Percentiles rank a stretch among this genome's conserved stretches.
These are phyloP conservation scores for Pseudisothecium myosuroides DNA, from an alignment of 225 moss, liverwort and hornwort genomes.

Conservation along the genomic window DNA sequence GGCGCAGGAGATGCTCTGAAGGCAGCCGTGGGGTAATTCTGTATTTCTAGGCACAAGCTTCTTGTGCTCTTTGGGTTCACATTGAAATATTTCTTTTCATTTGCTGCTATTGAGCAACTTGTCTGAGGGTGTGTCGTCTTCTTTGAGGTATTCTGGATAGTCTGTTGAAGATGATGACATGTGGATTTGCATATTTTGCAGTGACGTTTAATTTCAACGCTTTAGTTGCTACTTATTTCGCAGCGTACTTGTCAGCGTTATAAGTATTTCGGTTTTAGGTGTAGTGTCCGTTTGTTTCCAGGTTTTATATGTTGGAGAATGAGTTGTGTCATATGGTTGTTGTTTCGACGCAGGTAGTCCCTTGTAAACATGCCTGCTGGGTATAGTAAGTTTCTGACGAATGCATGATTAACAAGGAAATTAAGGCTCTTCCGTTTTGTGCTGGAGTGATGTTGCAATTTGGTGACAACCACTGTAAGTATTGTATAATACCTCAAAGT, in stretches of 20 bases:
- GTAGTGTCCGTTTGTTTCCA: neutral
- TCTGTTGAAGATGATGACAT: neutral
- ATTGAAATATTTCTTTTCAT: neutral
- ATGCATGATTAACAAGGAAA: neutral
- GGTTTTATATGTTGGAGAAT: neutral
- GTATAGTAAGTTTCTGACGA: neutral
- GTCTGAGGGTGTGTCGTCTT: neutral
- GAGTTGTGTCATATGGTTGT: neutral
- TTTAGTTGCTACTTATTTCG: neutral
- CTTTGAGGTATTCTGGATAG: neutral
- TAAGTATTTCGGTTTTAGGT: neutral
- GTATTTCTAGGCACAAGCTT: constrained; percentile 19
- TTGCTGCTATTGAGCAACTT: neutral
- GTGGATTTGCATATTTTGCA: neutral
- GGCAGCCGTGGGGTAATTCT: constrained; percentile 89
- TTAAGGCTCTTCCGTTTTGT: neutral
- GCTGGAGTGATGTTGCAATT: neutral
- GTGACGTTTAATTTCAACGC: neutral
- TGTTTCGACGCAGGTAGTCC: neutral
- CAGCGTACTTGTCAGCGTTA: neutral
- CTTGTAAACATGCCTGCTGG: neutral
- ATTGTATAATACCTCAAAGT: neutral
- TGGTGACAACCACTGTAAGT: neutral
- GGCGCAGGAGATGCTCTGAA: constrained; percentile 96
- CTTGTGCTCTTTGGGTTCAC: neutral